Percentiles rank a stretch among this genome's conserved stretches.
These are phyloP conservation scores for Dictyostelium brefeldianum DNA, from an alignment of 78 protist genomes.

Conservation along the genomic window DNA sequence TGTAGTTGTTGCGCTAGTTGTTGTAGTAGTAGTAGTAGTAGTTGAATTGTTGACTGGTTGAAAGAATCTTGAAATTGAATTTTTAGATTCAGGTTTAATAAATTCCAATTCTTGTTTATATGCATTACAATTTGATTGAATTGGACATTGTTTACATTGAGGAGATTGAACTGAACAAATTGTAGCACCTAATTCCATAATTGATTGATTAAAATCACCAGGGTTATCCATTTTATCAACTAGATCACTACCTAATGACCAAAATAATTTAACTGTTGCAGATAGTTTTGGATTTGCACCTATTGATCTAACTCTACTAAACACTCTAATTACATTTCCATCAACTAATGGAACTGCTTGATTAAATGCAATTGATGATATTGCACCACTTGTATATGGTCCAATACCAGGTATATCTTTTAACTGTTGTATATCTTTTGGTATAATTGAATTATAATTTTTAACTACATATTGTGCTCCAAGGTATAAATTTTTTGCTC, in stretches of 20 bases:
- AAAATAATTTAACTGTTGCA: conserved; percentile 29
- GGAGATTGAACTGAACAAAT: conserved; percentile 85
- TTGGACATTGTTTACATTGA: conserved; percentile 83
- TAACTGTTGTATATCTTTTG: conserved; percentile 9
- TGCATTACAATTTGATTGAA: conserved; percentile 45
- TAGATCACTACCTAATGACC: conserved; percentile 62
- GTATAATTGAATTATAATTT: conserved; percentile 25
- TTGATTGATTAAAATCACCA: conserved; percentile 89
- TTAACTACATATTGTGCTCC: conserved; percentile 81
- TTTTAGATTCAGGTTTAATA: conserved; percentile 16
- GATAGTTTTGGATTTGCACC: conserved; percentile 57
- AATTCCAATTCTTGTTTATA: background rate
- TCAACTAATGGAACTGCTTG: conserved; percentile 80
- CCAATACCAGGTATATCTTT: conserved; percentile 87
- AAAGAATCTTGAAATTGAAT: conserved; percentile 32
- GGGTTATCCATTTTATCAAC: conserved; percentile 71
- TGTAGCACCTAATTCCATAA: conserved; percentile 95
- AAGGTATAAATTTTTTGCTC: conserved; percentile 86
- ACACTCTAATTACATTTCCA: conserved; percentile 94
- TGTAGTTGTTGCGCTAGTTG: conserved; percentile 6
- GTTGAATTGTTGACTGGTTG: background rate
- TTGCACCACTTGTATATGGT: conserved; percentile 91
- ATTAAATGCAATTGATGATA: conserved; percentile 71
- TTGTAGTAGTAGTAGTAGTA: background rate
- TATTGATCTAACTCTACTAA: conserved; percentile 85